Evolutionary conservation across 2,329 filamentous ascomycete species (phyloP), one percentile per base, ranked within the genome.

Genomic region (Pyrenochaeta sp.): DNA sequence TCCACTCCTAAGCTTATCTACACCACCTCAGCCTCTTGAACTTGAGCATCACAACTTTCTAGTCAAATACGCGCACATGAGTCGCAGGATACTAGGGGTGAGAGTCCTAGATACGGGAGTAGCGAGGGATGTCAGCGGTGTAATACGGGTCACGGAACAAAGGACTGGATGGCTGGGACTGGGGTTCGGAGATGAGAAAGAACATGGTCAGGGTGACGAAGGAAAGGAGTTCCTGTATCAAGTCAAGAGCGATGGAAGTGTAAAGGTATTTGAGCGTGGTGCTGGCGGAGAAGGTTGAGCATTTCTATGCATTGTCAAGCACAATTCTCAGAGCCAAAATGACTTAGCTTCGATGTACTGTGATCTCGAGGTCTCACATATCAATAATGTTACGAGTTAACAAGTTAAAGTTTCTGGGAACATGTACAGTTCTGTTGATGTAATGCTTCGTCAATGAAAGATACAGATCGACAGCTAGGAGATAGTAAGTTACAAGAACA

Each of bases 51-150:
- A 66, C 43, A 68, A 87, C n/a, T 85, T 97, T 54, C 77, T 90
- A 17, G 80, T 92, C 31, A 85, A 84, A 5, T 77, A 89, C 58
- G 90, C 89, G n/a, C 92, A 97, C 72, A 83, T 86, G 64, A 91
- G 92, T 7, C 78, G 85, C n/a, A 80, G 84, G 58, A 83, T 94
- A 3, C 77, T 96, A 65, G 86, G 90, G 56, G 78, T 95, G 52
- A 82, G 93, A 46, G 83, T 88, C 68, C 75, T 98, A 56, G 92
- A 96, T 69, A 96, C 92, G 0, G 94, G 94, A 0, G 87, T 88
- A n/a, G 93, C 94, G 58, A 88, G 85, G 71, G 94, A 97, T 76
- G 91, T 98, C 29, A 96, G 91, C 76, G 94, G 94, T 2, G 92
- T 97, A 37, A 69, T 97, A 58, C 84, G 92, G 61, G 82, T 95